Evolutionary conservation across 2,329 filamentous ascomycete genomes (phyloP).

Genomic region (Microdochium nivale): DNA sequence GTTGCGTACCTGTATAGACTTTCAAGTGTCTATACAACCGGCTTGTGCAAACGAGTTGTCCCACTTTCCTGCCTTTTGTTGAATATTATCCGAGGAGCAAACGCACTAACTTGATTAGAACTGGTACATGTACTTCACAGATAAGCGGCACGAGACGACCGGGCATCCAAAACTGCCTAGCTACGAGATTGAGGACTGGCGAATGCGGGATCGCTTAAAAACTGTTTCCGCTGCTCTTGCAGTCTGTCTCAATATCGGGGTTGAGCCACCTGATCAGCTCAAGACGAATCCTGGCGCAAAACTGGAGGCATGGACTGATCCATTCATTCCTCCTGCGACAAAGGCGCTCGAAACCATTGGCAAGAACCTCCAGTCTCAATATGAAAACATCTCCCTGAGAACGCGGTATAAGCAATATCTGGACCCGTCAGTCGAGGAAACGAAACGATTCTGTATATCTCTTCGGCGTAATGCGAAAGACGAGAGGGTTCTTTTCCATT

Average conservation of each 20-base stretch:
- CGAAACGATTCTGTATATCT: constrained; percentile 90
- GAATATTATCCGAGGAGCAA: not conserved
- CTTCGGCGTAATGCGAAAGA: constrained; percentile 89
- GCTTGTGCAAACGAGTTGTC: constrained; percentile 2
- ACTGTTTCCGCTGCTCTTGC: constrained; percentile 92
- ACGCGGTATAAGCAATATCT: constrained; percentile 97
- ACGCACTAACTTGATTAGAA: constrained; percentile 47
- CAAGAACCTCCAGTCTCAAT: constrained; percentile 91
- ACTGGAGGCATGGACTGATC: constrained; percentile 95
- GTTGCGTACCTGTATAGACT: not conserved
- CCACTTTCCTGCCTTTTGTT: not conserved
- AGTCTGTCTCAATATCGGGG: constrained; percentile 92
- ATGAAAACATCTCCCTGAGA: constrained; percentile 87
- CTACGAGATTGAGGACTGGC: constrained; percentile 79
- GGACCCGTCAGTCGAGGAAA: constrained; percentile 94
- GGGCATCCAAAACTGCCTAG: constrained; percentile 68
- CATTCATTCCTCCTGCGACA: constrained; percentile 67
- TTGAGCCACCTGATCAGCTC: constrained; percentile 93
- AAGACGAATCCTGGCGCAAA: constrained; percentile 92
- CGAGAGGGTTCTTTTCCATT: constrained; percentile 93
- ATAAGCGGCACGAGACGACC: constrained; percentile 93
- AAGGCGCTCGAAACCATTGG: constrained; percentile 92
- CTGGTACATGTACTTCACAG: constrained; percentile 99
- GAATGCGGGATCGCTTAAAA: constrained; percentile 92
- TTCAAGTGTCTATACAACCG: constrained; percentile 2